phyloP scores from a whole-genome alignment of 2,329 filamentous ascomycete genomes.

The Penicillium occitanis region DNA sequence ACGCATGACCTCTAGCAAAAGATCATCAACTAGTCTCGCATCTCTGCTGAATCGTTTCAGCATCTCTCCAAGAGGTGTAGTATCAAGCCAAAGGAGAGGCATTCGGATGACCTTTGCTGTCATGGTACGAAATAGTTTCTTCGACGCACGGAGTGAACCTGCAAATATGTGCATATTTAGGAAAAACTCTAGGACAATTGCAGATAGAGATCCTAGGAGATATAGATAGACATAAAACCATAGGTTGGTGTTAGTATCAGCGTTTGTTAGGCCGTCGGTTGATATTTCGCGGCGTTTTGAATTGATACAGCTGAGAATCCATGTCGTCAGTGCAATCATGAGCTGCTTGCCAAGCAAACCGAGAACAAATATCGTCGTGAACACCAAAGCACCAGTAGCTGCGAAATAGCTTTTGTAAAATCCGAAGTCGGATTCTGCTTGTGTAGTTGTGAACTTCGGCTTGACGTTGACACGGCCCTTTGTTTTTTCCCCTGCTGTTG shows the following conservation, averaged over 20 bases:
- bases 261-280: not conserved
- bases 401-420: not conserved
- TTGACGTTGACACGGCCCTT: not conserved
- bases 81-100: slow-evolving; percentile 75
- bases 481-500: not conserved
- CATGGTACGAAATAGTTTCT: slow-evolving; percentile 65
- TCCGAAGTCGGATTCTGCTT: not conserved
- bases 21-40: slow-evolving; percentile 63
- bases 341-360: slow-evolving; percentile 1
- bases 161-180: not conserved
- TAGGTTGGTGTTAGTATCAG: not conserved
- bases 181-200: not conserved
- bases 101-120: slow-evolving; percentile 67
- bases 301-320: slow-evolving; percentile 2
- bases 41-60: slow-evolving; percentile 77
- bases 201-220: not conserved
- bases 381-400: not conserved
- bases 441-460: not conserved
- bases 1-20: slow-evolving; percentile 59
- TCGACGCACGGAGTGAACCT: slow-evolving; percentile 64
- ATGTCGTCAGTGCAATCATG: not conserved
- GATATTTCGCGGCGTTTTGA: not conserved
- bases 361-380: slow-evolving; percentile 35
- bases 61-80: slow-evolving; percentile 71
- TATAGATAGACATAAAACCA: not conserved